phyloP scores from a whole-genome alignment of 768 basidiomycete species.

The Lanmaoa rubissima region DNA sequence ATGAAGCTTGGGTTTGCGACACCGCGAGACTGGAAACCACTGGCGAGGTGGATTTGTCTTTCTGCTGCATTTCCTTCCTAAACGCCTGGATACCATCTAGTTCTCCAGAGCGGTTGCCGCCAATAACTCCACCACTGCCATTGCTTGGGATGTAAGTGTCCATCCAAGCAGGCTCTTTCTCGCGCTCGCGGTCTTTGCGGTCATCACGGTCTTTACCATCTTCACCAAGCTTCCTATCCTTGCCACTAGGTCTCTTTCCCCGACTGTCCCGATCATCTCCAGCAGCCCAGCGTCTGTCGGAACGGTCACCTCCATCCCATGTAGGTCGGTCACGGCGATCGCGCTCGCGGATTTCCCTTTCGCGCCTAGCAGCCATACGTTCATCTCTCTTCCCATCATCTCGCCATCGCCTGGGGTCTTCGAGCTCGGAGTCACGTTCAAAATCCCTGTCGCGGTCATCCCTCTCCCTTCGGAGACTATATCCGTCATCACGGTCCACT shows the following conservation, averaged over 20 bases:
- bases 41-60: constrained; percentile 49
- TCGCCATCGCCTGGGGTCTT: constrained; percentile 75
- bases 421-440: constrained; percentile 52
- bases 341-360: constrained; percentile 44
- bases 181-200: constrained; percentile 54
- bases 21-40: constrained; percentile 4
- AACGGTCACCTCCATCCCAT: constrained; percentile 51
- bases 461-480: constrained; percentile 26
- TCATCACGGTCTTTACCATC: constrained; percentile 50
- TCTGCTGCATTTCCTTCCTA: constrained; percentile 82
- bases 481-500: constrained; percentile 33
- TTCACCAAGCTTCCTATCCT: constrained; percentile 54
- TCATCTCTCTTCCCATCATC: constrained; percentile 84
- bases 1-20: constrained; percentile 24
- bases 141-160: constrained; percentile 75
- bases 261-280: constrained; percentile 71
- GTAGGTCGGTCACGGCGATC: constrained; percentile 49
- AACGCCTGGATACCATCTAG: constrained; percentile 84
- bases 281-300: constrained; percentile 48
- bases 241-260: constrained; percentile 54
- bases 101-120: constrained; percentile 60
- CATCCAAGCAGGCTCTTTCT: constrained; percentile 94
- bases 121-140: constrained; percentile 58
- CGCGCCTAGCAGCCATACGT: constrained; percentile 60
- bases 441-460: constrained; percentile 42